Evolutionary conservation across 208 protist species (phyloP), one percentile per base, ranked within the genome.

Genomic region (Leishmania gerbilli): DNA sequence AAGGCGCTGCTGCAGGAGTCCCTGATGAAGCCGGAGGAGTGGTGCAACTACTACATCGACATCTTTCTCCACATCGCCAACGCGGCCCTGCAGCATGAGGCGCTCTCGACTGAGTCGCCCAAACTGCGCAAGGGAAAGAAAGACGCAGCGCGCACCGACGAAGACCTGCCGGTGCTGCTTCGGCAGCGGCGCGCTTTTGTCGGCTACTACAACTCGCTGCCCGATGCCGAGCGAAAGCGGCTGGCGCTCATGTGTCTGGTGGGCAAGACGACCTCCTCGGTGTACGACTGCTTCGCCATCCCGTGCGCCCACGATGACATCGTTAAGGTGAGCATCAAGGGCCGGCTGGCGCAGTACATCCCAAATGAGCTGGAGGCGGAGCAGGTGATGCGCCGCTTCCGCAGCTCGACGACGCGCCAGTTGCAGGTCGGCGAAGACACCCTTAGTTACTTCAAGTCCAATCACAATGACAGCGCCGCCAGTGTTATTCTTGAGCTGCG

Each of bases 361-460:
- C 87, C 88, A 8, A 96, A 91, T 68, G 91, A 96, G 49, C 84
- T 95, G 67, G 95, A 98, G 81, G 88, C 89, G 11, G 93, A 97
- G 77, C 92, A 95, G 68, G 84, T 97, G 65, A 97, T 95, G 92
- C 87, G 85, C 24, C 94, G 91, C 65, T 97, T 96, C 79, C 90
- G 92, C 17, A 97, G 92, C 77, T 64, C 89, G 27, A 84, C 89
- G 15, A 97, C 94, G 31, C 89, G 95, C 1, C 93, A 97, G 85
- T 85, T 98, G 76, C 93, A 97, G 71, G 95, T 98, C 7, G 94
- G 94, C 65, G 93, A 97, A 72, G 93, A 96, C 60, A 95, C 94
- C 40, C 82, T 98, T 21, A 94, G 85, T 60, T 96, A 97, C 85
- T 98, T 98, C 88, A 92, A 92, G 55, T 94, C 88, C 24, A 95